phyloP scores from a whole-genome alignment of 306 rosid genomes.

The Luffa aegyptiaca region DNA sequence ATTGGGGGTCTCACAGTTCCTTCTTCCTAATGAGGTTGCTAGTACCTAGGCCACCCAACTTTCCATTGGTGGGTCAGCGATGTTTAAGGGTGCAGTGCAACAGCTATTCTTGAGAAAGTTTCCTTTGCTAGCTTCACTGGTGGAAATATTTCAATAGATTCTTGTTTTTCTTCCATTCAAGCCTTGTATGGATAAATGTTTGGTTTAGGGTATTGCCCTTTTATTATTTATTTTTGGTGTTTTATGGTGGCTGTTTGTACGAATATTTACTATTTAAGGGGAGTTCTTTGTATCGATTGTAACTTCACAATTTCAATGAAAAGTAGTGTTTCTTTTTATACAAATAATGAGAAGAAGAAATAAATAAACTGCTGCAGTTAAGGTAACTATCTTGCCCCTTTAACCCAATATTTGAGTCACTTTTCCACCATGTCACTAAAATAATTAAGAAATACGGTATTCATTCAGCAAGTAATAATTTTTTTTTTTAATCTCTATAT shows the following conservation, averaged over 20 bases:
- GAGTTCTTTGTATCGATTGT: background rate
- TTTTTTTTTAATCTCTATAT: background rate
- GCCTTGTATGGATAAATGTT: background rate
- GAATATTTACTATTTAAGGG: background rate
- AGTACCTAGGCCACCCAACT: no score
- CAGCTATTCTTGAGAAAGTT: background rate
- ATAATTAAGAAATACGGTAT: background rate
- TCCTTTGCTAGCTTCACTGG: background rate
- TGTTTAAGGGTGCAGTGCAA: background rate
- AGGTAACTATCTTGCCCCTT: background rate
- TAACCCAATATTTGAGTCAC: background rate
- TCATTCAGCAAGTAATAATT: background rate
- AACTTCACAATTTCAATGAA: background rate
- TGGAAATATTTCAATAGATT: background rate
- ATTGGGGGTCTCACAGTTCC: no score
- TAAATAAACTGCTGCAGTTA: background rate
- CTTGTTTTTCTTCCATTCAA: background rate
- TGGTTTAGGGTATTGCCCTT: background rate
- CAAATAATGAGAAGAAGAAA: background rate
- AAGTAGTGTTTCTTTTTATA: background rate
- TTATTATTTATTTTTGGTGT: background rate
- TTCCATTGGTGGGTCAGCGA: background rate
- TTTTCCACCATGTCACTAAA: background rate
- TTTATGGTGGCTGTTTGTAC: background rate
- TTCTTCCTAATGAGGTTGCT: no score